Evolutionary conservation across 805 yeast species (phyloP).

Genomic region (Candida bentonensis): DNA sequence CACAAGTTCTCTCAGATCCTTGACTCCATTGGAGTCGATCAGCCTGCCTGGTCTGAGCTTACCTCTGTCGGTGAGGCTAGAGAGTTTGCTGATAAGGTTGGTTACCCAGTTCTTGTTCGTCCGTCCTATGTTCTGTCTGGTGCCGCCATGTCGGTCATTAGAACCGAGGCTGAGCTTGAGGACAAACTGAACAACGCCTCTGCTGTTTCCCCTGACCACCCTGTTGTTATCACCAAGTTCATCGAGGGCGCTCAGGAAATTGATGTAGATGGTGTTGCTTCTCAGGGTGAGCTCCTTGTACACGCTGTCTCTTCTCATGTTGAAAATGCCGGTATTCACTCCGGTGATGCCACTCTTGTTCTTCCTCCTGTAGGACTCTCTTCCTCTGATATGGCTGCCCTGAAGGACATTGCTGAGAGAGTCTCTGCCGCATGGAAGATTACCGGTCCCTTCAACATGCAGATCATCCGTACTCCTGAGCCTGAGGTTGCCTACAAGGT

Average conservation of each 20-base stretch:
- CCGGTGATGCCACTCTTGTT: constrained; percentile 96
- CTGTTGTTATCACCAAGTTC: constrained; percentile 93
- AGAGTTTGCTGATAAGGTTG: constrained; percentile 75
- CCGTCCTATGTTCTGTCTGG: constrained; percentile 96
- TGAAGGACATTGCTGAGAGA: constrained; percentile 91
- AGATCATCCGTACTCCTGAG: constrained; percentile 42
- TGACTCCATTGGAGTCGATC: constrained; percentile 93
- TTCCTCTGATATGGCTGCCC: constrained; percentile 79
- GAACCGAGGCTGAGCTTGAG: constrained; percentile 76
- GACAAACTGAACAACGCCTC: constrained; percentile 86
- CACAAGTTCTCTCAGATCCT: constrained; percentile 96
- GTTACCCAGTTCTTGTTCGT: constrained; percentile 92
- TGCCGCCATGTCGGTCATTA: constrained; percentile 98
- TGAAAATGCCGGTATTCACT: constrained; percentile 98
- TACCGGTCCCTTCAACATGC: constrained; percentile 96
- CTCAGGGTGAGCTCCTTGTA: constrained; percentile 86
- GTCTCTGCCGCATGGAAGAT: constrained; percentile 89
- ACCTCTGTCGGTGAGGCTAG: constrained; percentile 90
- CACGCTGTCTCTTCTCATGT: constrained; percentile 98
- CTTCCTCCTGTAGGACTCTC: constrained; percentile 95
- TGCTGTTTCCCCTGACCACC: constrained; percentile 94
- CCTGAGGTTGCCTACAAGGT: constrained; percentile 39
- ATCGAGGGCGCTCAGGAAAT: constrained; percentile 95
- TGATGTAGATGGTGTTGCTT: constrained; percentile 98
- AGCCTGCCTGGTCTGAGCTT: constrained; percentile 98